Evolutionary conservation across 805 yeast genomes (phyloP).

Genomic region (Yarrowia sp.): DNA sequence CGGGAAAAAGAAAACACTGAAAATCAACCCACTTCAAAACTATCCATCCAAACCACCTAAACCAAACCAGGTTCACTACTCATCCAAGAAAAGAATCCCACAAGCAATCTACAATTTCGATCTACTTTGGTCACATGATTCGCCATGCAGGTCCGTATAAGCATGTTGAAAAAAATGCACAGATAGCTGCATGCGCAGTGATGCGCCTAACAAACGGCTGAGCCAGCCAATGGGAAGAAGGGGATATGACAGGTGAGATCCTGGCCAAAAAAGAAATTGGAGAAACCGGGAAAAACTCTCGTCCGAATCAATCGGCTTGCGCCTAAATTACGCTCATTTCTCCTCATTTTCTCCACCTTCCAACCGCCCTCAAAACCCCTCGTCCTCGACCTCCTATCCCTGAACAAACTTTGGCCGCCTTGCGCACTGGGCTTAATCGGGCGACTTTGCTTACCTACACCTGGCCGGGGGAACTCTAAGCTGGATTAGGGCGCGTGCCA

Average conservation of each 20-base stretch:
- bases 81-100: too few relatives aligned
- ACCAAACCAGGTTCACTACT: neutral
- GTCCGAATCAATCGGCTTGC: too few relatives aligned
- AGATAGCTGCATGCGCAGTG: constrained; percentile 1
- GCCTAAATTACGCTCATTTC: too few relatives aligned
- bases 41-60: neutral
- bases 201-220: constrained; percentile 7
- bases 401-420: neutral
- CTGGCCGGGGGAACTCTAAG: neutral
- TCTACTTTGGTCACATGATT: too few relatives aligned
- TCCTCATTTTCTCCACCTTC: neutral
- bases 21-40: too few relatives aligned
- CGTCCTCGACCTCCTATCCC: too few relatives aligned
- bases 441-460: neutral
- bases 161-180: constrained; percentile 5
- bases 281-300: neutral
- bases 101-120: too few relatives aligned
- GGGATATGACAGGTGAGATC: too few relatives aligned
- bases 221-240: neutral
- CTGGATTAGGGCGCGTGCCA: neutral
- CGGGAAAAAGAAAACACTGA: too few relatives aligned
- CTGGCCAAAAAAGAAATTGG: neutral
- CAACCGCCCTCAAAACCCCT: neutral
- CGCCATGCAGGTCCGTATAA: constrained; percentile 16
- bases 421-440: neutral